Conservation (phyloP, 1,139 yeast species). For the Saccharomyces hybrid region DNA sequence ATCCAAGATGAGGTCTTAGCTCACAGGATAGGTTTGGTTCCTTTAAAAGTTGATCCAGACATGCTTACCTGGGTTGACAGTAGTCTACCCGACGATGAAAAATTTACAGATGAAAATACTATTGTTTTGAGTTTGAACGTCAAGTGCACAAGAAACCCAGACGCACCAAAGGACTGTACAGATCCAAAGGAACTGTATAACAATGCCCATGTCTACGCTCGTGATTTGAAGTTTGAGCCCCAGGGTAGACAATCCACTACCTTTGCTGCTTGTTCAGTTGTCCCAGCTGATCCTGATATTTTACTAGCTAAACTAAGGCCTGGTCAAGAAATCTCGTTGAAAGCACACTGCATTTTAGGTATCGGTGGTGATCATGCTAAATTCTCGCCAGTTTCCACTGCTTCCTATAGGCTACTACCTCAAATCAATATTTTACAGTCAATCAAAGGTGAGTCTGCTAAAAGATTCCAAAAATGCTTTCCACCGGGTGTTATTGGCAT, state of each 20-base stretch:
- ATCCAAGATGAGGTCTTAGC: conserved; percentile 96
- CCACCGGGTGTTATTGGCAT: conserved; percentile 89
- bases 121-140: conserved; percentile 76
- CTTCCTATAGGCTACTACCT: conserved; percentile 95
- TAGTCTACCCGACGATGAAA: conserved; percentile 54
- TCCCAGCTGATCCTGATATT: conserved; percentile 79
- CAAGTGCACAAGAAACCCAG: conserved; percentile 75
- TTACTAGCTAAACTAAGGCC: conserved; percentile 89
- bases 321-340: conserved; percentile 87
- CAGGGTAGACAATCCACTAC: conserved; percentile 77
- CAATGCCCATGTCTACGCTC: conserved; percentile 81
- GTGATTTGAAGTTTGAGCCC: conserved; percentile 83
- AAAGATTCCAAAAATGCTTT: conserved; percentile 79
- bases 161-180: conserved; percentile 71
- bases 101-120: conserved; percentile 81
- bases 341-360: conserved; percentile 88
- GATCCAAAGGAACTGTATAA: conserved; percentile 79
- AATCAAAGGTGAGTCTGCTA: conserved; percentile 69
- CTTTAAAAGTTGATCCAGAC: conserved; percentile 88
- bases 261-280: conserved; percentile 62
- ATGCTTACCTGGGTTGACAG: conserved; percentile 68
- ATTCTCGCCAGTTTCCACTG: conserved; percentile 94
- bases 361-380: conserved; percentile 94
- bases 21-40: conserved; percentile 87
- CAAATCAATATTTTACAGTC: conserved; percentile 71